Conservation (phyloP, 257 asterid genomes). For the Fraxinus cuspidata region DNA sequence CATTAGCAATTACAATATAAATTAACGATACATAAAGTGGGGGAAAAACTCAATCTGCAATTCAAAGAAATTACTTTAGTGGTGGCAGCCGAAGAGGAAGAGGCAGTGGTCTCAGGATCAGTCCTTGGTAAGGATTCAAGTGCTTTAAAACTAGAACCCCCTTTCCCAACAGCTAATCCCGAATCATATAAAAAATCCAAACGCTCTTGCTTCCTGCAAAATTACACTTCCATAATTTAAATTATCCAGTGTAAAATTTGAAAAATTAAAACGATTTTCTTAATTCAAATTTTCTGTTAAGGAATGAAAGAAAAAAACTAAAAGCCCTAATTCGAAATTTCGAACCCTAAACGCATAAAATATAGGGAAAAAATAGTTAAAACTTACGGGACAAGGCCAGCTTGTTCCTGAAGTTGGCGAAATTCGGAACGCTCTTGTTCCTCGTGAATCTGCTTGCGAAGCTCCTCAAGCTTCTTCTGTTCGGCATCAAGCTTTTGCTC, state of each 20-base stretch:
- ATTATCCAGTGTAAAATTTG: neutral
- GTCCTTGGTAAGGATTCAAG: conserved; percentile 69
- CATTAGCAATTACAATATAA: conserved; percentile 23
- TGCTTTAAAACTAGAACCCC: conserved; percentile 73
- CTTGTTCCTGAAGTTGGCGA: conserved; percentile 89
- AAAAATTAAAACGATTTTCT: neutral
- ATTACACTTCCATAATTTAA: neutral
- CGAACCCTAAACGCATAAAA: conserved; percentile 20
- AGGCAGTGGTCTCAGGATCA: conserved; percentile 47
- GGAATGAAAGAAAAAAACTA: conserved; percentile 14
- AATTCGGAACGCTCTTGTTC: conserved; percentile 91
- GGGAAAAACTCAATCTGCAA: conserved; percentile 4
- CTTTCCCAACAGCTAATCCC: conserved; percentile 90
- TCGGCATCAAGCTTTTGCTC: conserved; percentile 98
- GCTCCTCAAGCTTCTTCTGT: conserved; percentile 90
- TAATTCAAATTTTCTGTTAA: neutral
- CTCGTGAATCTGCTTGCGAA: conserved; percentile 88
- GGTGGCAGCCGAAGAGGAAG: conserved; percentile 43
- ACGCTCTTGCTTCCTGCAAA: conserved; percentile 80
- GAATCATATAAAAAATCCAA: conserved; percentile 92
- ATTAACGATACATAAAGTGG: conserved; percentile 11
- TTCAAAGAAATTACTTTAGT: conserved; percentile 42
- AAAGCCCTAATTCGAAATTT: conserved; percentile 20
- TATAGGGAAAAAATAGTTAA: neutral
- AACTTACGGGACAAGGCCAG: conserved; percentile 81